These are phyloP conservation scores for Astraeus odoratus DNA, from an alignment of 768 basidiomycete species.

Conservation along the genomic window DNA sequence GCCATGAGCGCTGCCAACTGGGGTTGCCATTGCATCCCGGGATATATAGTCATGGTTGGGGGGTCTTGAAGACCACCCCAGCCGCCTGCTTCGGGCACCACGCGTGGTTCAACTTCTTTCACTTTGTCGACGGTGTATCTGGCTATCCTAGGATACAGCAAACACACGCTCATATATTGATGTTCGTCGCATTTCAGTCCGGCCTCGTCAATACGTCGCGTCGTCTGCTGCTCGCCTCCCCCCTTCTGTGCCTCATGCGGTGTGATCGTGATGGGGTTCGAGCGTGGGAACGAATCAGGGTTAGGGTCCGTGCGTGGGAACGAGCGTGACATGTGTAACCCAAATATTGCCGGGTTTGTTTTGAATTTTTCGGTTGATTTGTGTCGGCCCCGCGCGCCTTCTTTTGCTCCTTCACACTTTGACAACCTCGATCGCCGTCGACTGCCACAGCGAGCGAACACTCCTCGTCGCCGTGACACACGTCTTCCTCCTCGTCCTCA, in stretches of 20 bases:
- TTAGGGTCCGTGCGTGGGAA: conserved; percentile 44
- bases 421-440: conserved; percentile 44
- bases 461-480: conserved; percentile 33
- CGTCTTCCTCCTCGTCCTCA: conserved; percentile 18
- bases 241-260: neutral
- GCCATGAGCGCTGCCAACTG: too few species aligned
- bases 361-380: conserved; percentile 32
- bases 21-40: too few species aligned
- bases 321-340: conserved; percentile 26
- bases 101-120: neutral
- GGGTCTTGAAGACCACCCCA: neutral
- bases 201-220: too few species aligned
- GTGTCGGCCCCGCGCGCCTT: conserved; percentile 41
- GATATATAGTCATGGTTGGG: neutral
- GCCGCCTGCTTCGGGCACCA: too few species aligned
- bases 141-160: too few species aligned
- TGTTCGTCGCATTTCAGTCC: too few species aligned
- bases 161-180: neutral
- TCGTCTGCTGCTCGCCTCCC: too few species aligned
- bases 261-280: conserved; percentile 11
- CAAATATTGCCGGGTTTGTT: conserved; percentile 35
- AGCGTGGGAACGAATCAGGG: conserved; percentile 30
- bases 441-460: conserved; percentile 38
- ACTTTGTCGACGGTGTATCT: too few species aligned
- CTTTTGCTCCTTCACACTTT: conserved; percentile 37